Evolutionary conservation across 768 basidiomycete species (phyloP).

Genomic region (Pleurotus citrinopileatus): DNA sequence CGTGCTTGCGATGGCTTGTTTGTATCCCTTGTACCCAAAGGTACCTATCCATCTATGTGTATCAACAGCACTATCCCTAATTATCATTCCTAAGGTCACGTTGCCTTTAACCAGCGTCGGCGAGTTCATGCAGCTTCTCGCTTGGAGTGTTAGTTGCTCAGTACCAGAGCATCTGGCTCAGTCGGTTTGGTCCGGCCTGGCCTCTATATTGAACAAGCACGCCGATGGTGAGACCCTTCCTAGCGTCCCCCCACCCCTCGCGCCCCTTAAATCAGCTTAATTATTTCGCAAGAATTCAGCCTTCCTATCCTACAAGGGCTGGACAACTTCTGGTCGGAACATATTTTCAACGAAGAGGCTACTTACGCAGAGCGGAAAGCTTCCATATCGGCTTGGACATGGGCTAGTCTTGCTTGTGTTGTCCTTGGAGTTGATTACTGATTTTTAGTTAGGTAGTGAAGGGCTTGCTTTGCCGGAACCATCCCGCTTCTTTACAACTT

Average conservation of each 20-base stretch:
- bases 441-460: constrained; percentile 58
- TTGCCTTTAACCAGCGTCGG: constrained; percentile 48
- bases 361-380: constrained; percentile 39
- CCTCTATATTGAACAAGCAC: constrained; percentile 79
- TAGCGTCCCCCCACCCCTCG: neutral
- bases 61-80: neutral
- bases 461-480: constrained; percentile 74
- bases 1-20: constrained; percentile 60
- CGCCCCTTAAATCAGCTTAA: no score
- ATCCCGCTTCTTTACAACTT: constrained; percentile 53
- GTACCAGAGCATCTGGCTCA: constrained; percentile 53
- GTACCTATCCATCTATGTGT: constrained; percentile 33
- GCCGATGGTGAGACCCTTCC: constrained; percentile 49
- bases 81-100: constrained; percentile 30
- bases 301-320: constrained; percentile 38
- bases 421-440: neutral
- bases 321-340: constrained; percentile 44
- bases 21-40: constrained; percentile 66
- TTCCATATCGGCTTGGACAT: constrained; percentile 62
- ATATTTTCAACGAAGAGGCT: constrained; percentile 35
- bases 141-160: constrained; percentile 58
- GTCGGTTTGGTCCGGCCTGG: constrained; percentile 54
- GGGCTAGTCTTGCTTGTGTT: constrained; percentile 43
- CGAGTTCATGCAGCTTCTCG: constrained; percentile 48
- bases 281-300: constrained; percentile 36